Evolutionary conservation across 2,329 filamentous ascomycete genomes (phyloP).

Genomic region (Penicillium sp.): DNA sequence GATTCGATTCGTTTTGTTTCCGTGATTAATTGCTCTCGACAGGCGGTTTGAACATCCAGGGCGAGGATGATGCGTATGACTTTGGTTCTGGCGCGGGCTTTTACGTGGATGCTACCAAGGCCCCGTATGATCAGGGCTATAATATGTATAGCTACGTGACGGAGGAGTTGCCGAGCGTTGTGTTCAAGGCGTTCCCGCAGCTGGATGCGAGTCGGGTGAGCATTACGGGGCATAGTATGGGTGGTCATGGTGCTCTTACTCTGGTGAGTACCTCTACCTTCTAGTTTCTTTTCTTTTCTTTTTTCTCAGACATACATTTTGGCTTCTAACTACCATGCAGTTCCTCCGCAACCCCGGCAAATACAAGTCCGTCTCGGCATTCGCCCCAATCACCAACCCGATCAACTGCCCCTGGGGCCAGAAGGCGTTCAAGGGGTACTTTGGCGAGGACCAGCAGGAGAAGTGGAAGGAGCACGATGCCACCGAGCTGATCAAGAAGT

Average conservation of each 20-base stretch:
- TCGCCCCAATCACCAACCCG: slow-evolving; percentile 88
- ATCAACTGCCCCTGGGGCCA: slow-evolving; percentile 86
- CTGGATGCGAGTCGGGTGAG: slow-evolving; percentile 72
- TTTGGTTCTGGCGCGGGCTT: slow-evolving; percentile 92
- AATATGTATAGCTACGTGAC: slow-evolving; percentile 94
- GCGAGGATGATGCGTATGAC: slow-evolving; percentile 86
- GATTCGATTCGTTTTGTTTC: background rate
- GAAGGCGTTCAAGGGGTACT: slow-evolving; percentile 91
- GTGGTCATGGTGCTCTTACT: slow-evolving; percentile 91
- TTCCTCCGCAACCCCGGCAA: slow-evolving; percentile 88
- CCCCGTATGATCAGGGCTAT: slow-evolving; percentile 77
- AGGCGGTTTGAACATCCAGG: slow-evolving; percentile 73
- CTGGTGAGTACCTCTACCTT: slow-evolving; percentile 51
- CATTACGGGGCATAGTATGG: slow-evolving; percentile 96
- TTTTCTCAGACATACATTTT: too few relatives aligned
- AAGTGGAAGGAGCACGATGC: slow-evolving; percentile 91
- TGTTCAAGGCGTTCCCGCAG: slow-evolving; percentile 72
- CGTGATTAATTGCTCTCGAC: slow-evolving; percentile 1
- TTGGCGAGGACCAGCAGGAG: slow-evolving; percentile 70
- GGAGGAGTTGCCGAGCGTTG: slow-evolving; percentile 76
- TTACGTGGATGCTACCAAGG: slow-evolving; percentile 82
- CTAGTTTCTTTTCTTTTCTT: background rate
- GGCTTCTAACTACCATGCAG: too few relatives aligned
- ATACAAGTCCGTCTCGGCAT: slow-evolving; percentile 87
- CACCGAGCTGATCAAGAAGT: slow-evolving; percentile 80